These are phyloP conservation scores for Trametes coccinea DNA, from an alignment of 768 basidiomycete species.

Conservation along the genomic window DNA sequence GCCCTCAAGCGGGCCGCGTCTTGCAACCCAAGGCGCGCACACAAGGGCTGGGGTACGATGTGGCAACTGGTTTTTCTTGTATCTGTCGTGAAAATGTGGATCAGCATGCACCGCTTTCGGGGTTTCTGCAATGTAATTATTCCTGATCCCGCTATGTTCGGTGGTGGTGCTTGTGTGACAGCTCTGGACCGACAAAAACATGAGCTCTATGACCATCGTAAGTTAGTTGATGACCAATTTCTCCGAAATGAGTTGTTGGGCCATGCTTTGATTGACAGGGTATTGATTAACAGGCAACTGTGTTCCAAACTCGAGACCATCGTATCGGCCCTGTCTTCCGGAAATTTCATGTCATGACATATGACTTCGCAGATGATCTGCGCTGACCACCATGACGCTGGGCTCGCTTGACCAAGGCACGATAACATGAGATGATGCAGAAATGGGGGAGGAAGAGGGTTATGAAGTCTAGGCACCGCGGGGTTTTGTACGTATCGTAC, in stretches of 20 bases:
- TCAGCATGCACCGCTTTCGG: slow-evolving; percentile 12
- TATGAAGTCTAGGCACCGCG: neutral
- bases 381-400: no score
- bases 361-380: no score
- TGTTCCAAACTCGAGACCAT: no score
- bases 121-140: slow-evolving; percentile 19
- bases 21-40: neutral
- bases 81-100: slow-evolving; percentile 14
- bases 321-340: no score
- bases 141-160: neutral
- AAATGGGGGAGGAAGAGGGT: slow-evolving; percentile 11
- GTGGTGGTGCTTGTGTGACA: no score
- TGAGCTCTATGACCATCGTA: no score
- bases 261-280: neutral
- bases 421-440: neutral
- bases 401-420: neutral
- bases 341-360: no score
- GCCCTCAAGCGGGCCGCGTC: neutral
- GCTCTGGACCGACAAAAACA: neutral
- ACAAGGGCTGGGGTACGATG: slow-evolving; percentile 5
- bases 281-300: neutral
- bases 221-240: neutral
- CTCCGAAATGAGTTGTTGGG: slow-evolving; percentile 2
- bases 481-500: slow-evolving; percentile 11
- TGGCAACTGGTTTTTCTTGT: slow-evolving; percentile 20